Evolutionary conservation across 225 moss, liverwort and hornwort genomes (phyloP).

Genomic region (Pleurozium schreberi): DNA sequence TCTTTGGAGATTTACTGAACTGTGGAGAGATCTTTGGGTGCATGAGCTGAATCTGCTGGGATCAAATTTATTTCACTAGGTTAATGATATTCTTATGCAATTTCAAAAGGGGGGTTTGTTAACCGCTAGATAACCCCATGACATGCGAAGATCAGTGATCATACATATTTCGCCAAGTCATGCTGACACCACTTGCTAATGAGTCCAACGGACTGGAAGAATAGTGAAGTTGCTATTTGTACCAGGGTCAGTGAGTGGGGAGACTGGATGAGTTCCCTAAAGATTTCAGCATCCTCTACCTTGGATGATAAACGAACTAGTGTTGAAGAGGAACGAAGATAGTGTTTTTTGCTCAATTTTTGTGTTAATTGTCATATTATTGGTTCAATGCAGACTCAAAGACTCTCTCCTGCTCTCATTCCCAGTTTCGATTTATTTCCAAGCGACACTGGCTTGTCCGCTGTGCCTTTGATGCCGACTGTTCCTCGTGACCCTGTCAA

Average conservation of each 20-base stretch:
- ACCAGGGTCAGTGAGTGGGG: not conserved
- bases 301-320: not conserved
- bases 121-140: not conserved
- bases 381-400: constrained; percentile 16
- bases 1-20: not conserved
- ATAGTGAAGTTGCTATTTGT: not conserved
- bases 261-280: not conserved
- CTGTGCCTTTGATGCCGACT: not conserved
- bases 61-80: not conserved
- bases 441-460: constrained; percentile 1
- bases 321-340: not conserved
- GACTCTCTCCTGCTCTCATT: not conserved
- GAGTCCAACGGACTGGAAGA: no score
- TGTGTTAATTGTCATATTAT: not conserved
- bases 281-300: not conserved
- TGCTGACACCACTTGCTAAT: not conserved
- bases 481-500: not conserved
- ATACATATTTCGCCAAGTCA: not conserved
- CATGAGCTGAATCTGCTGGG: not conserved
- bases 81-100: not conserved
- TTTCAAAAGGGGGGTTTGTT: no score
- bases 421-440: constrained; percentile 36
- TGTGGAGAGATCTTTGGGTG: not conserved
- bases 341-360: not conserved
- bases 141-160: not conserved